Percentiles rank a stretch among this genome's conserved stretches.
Evolutionary conservation across 176 grass and related monocot genomes (phyloP).

Genomic region (Tuctoria greenei): DNA sequence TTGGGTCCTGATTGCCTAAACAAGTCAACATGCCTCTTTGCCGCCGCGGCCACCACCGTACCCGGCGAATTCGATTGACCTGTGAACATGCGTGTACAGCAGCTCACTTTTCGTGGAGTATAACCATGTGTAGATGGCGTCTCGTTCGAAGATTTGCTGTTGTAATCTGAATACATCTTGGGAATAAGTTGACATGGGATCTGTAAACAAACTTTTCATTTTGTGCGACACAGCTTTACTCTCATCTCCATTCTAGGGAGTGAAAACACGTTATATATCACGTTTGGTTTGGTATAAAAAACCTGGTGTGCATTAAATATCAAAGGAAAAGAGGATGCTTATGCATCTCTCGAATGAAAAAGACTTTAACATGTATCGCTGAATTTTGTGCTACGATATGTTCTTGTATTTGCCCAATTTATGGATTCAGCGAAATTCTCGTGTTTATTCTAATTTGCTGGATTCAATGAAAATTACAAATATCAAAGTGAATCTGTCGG

Average conservation of each 20-base stretch:
- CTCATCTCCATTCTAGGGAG: background rate
- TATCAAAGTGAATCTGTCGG: background rate
- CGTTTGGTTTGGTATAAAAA: no score
- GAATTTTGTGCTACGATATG: no score
- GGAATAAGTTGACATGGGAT: background rate
- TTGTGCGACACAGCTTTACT: background rate
- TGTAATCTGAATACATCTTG: background rate
- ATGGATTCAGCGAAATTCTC: background rate
- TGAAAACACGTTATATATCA: background rate
- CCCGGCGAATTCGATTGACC: constrained; percentile 49
- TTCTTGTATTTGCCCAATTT: background rate
- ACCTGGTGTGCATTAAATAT: no score
- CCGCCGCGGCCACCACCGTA: no score
- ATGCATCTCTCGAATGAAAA: no score
- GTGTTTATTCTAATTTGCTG: no score
- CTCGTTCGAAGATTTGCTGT: background rate
- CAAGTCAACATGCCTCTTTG: no score
- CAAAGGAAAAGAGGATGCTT: no score
- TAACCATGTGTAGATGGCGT: background rate
- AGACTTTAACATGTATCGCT: no score
- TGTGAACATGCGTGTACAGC: background rate
- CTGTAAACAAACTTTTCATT: background rate
- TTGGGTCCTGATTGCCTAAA: background rate
- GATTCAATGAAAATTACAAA: background rate
- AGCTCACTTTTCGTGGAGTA: background rate